Evolutionary conservation across 805 yeast species (phyloP).

Genomic region (Lachancea waltii): DNA sequence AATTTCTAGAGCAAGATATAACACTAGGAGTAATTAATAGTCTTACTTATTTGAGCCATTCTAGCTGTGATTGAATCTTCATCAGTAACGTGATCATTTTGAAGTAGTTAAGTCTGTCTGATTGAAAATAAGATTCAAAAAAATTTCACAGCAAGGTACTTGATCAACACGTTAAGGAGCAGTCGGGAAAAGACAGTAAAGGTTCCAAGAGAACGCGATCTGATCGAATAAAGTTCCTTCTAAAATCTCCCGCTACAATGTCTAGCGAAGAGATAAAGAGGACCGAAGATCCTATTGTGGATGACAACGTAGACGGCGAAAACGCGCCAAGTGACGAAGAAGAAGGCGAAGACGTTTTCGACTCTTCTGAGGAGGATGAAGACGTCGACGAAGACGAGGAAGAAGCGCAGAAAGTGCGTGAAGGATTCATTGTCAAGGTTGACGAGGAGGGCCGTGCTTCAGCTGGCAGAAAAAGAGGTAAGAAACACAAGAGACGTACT

Average conservation of each 20-base stretch:
- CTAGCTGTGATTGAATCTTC: too few relatives aligned
- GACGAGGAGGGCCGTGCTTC: slow-evolving; percentile 55
- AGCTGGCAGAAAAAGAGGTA: slow-evolving; percentile 29
- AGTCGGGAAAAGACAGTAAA: background rate
- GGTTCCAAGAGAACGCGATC: too few relatives aligned
- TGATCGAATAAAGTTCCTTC: too few relatives aligned
- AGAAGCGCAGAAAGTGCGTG: slow-evolving; percentile 73
- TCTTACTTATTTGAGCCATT: too few relatives aligned
- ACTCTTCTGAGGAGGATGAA: slow-evolving; percentile 86
- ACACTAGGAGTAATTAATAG: too few relatives aligned
- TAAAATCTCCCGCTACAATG: slow-evolving; percentile 1
- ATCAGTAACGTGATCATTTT: too few relatives aligned
- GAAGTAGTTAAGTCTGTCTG: too few relatives aligned
- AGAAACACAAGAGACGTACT: slow-evolving; percentile 38
- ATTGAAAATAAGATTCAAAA: background rate
- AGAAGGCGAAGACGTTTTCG: slow-evolving; percentile 46
- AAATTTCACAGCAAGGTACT: background rate
- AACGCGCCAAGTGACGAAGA: slow-evolving; percentile 36
- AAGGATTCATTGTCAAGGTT: slow-evolving; percentile 91
- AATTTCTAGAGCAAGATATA: too few relatives aligned
- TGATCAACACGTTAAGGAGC: background rate
- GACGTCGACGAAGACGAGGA: slow-evolving; percentile 85
- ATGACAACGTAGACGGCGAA: slow-evolving; percentile 36
- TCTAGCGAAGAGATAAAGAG: slow-evolving; percentile 10
- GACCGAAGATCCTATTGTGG: slow-evolving; percentile 26